Evolutionary conservation across 768 basidiomycete species (phyloP), one percentile per base, ranked within the genome.

Genomic region (Mrakia blollopis): DNA sequence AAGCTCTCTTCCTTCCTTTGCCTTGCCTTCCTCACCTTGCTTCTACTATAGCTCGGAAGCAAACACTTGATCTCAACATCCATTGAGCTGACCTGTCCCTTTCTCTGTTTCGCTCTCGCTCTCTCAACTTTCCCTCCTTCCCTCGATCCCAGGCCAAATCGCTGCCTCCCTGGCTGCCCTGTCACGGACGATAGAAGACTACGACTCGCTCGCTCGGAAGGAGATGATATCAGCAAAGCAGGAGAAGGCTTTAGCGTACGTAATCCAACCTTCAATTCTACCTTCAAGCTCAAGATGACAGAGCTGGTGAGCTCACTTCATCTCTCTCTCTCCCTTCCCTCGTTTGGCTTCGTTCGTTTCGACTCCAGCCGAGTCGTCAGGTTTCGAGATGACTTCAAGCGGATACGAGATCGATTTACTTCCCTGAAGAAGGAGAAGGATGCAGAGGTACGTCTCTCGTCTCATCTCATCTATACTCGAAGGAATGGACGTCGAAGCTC

Each of bases 161-260:
- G 92, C 93, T 44, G 94, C 95, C n/a, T 94, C 93, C 13, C 86
- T 99, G n/a, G 89, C 93, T 37, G 94, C 94, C 2, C 90, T 98
- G 88, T 90, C 92, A 70, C 86, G 97, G 76, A 94, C 97, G 73
- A 90, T 98, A 79, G 95, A 98, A 78, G 97, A 99, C 82, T 98
- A 96, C 82, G 95, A 98, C 81, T 91, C 92, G 13, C 94, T 98
- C 92, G 93, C 92, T 0, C 92, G 91, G 85, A 87, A 95, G 79
- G 97, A 99, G 84, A 93, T 97, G 82, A 94, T 98, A 72, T 93
- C 92, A 80, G 90, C 92, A 63, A 98, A 97, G 85, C 91, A 94
- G 84, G 96, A 98, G 85, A 98, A 98, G 85, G 97, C 95, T 0
- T 88, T 91, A 6, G 39, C 47, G 76, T 77, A 39, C 13, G 76